A percentile compares a stretch with the other conserved stretches of the same genome.
Conservation (phyloP, 768 basidiomycete genomes). For the Baorangia bicolor region DNA sequence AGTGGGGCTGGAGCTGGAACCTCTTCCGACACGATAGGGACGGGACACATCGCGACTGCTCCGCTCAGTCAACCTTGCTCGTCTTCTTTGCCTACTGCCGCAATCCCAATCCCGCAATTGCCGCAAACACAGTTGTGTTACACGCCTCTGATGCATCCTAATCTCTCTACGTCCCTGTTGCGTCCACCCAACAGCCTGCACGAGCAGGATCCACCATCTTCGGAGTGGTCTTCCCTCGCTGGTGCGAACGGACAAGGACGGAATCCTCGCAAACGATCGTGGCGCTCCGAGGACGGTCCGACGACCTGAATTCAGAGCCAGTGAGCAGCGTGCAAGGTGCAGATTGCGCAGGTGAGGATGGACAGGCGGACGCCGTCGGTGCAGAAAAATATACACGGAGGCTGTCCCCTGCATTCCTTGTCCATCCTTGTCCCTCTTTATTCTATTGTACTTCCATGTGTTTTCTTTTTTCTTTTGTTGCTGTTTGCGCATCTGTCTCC, state of each 20-base stretch:
- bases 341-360: background rate
- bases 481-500: background rate
- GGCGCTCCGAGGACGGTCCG: conserved; percentile 26
- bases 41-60: background rate
- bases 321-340: background rate
- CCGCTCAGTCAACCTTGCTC: background rate
- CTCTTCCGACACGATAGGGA: background rate
- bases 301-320: conserved; percentile 5
- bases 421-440: background rate
- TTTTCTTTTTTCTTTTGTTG: background rate
- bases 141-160: conserved; percentile 4
- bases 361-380: background rate
- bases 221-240: conserved; percentile 30
- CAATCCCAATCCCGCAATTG: background rate
- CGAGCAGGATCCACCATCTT: conserved; percentile 16
- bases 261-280: conserved; percentile 27
- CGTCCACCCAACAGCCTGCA: conserved; percentile 16
- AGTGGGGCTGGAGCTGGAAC: background rate
- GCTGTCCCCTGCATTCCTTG: background rate
- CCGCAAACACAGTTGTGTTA: conserved; percentile 11
- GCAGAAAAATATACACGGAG: background rate
- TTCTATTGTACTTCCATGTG: background rate
- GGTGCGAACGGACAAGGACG: conserved; percentile 23
- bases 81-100: background rate
- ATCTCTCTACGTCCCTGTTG: background rate